Base-by-base conservation (phyloP, 2,329 filamentous ascomycete species). In the Arthrocladium fulminans region DNA sequence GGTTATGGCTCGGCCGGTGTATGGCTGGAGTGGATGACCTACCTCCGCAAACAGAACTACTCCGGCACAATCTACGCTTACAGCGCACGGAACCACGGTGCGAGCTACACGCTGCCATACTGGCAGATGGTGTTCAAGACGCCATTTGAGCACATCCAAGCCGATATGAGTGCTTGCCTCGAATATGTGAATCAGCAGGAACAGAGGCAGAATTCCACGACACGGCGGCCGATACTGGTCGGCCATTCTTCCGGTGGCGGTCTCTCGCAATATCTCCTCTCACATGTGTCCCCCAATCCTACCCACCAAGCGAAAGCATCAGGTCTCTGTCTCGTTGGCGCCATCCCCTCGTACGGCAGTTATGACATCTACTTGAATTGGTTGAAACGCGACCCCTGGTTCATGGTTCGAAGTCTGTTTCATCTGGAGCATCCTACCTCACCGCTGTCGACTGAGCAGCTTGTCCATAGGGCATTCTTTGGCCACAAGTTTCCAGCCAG, bases 241-340 rank as follows among this genome's bases (percentile, higher is more conserved):
- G 73, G 71, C 3, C 75, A 78, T 60, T 76, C 72, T 3, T 71
- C 69, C 40, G 74, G 75, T 4, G 75, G 71, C 3, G 74, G 72
- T 0, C 57, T 78, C 45, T 62, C 65, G 40, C 76, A 79, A 58
- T 72, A 69, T 30, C 58, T 76, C 3, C 59, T 79, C 5, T 68
- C 67, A 5, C 63, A 69, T 27, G 59, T 63, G 3, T 41, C 17
- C 2, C n/a, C 35, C 17, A 53, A 64, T 12, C 29, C 43, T 5
- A 9, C 3, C 3, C 32, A 37, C 2, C 29, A 19, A 12, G 63
- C 68, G 7, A 63, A 55, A 30, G 71, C 72, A 4, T 67, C 67
- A 41, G 73, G 65, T 1, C 61, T 77, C 32, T 72, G 64, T 5
- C 61, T 78, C 32, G 58, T 73, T 23, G 73, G 65, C 9, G 69